Evolutionary conservation across 345 rosid species (phyloP).

Genomic region (Reutealis trisperma): DNA sequence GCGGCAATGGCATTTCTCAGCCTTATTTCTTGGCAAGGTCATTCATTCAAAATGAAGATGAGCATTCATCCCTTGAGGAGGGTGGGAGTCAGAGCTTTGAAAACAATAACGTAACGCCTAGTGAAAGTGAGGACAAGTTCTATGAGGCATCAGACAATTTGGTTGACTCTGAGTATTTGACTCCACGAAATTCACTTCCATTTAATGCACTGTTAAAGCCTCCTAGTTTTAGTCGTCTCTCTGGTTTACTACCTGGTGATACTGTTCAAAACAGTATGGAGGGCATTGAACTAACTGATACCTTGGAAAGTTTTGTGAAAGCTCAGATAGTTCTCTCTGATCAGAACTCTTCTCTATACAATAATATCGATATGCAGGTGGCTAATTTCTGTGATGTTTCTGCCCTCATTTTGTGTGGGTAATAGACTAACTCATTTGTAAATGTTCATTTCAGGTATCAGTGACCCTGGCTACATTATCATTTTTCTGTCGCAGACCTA

Average conservation of each 20-base stretch:
- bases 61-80: slow-evolving; percentile 41
- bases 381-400: slow-evolving; percentile 24
- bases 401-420: slow-evolving; percentile 7
- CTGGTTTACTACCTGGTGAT: slow-evolving; percentile 75
- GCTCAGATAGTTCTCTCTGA: slow-evolving; percentile 84
- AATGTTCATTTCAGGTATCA: slow-evolving; percentile 54
- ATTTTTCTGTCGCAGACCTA: slow-evolving; percentile 93
- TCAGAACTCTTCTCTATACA: slow-evolving; percentile 66
- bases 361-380: slow-evolving; percentile 78
- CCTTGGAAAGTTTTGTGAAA: slow-evolving; percentile 88
- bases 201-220: slow-evolving; percentile 49
- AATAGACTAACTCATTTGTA: slow-evolving; percentile 8
- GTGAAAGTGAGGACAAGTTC: slow-evolving; percentile 88
- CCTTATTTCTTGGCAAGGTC: slow-evolving; percentile 87
- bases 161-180: slow-evolving; percentile 47
- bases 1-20: slow-evolving; percentile 44
- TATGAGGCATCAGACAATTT: slow-evolving; percentile 91
- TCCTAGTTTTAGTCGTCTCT: slow-evolving; percentile 67
- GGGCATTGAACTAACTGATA: slow-evolving; percentile 43
- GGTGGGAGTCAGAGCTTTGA: slow-evolving; percentile 39
- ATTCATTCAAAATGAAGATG: slow-evolving; percentile 59
- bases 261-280: slow-evolving; percentile 35
- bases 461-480: slow-evolving; percentile 85
- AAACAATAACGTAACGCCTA: slow-evolving; percentile 39
- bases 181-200: slow-evolving; percentile 24